Evolutionary conservation across 2,329 filamentous ascomycete species (phyloP), one percentile per base, ranked within the genome.

Genomic region (Colletotrichum sp.): DNA sequence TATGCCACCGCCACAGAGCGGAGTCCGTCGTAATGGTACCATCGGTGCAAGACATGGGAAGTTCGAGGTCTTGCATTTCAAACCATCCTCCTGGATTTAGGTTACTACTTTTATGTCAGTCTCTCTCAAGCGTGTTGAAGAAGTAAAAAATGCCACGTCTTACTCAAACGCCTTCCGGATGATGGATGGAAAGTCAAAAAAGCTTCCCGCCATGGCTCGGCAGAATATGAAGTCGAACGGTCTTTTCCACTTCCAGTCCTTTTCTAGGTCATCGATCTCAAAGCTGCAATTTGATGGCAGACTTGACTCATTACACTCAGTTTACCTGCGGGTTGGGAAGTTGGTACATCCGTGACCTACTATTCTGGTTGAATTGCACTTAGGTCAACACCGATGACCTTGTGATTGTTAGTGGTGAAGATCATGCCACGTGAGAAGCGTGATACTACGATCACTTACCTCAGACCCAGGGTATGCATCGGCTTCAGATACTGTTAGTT

Each of bases 271-370:
- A 68, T 88, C 86, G 43, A 88, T 81, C 64, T 87, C 85, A 77
- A 90, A 90, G 21, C 82, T 80, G 10, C 89, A 84, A 70, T 91
- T 91, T 1, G 87, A 83, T 2, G 89, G 88, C 4, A 89, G 85
- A 78, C 85, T 85, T 52, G 10, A 36, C 1, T 66, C 34, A 32
- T 21, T 13, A 12, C n/a, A 48, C 12, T 26, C 24, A 7, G 4
- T 26, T 26, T 30, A 18, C 10, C 7, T 28, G 48, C 7, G 60
- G 30, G 1, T 10, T 21, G 16, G 12, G 21, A 52, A 24, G 8
- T 66, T 48, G 16, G 8, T 7, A 7, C 6, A 32, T 10, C 16
- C 6, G 10, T 14, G 9, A 71, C 81, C 8, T 75, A 84, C 83
- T 83, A 83, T 1, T 72, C 76, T 1, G 85, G 83, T 32, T 87